These are phyloP conservation scores for Articulospora tetracladia DNA, from an alignment of 495 filamentous ascomycete species.

Conservation along the genomic window DNA sequence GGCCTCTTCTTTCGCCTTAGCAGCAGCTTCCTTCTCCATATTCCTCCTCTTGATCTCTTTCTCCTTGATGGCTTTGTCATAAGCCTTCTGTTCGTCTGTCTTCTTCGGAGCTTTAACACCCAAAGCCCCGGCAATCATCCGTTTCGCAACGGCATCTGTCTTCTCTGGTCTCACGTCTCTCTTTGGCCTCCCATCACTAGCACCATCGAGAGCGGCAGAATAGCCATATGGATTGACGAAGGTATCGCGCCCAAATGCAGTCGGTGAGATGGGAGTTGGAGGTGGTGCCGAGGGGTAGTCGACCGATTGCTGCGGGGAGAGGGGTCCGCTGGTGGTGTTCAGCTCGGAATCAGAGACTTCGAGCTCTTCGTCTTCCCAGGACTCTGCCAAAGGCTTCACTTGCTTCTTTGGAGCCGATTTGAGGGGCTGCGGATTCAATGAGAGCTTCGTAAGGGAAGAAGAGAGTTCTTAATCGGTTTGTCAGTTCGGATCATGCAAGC, in stretches of 20 bases:
- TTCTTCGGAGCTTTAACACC: constrained; percentile 75
- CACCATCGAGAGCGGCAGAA: constrained; percentile 3
- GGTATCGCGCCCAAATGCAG: constrained; percentile 7
- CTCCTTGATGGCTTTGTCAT: constrained; percentile 78
- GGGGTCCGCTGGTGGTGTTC: constrained; percentile 7
- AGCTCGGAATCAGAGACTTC: constrained; percentile 18
- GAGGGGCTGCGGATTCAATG: constrained; percentile 17
- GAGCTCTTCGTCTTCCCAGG: constrained; percentile 26
- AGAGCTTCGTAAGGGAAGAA: constrained; percentile 22
- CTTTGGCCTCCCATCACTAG: constrained; percentile 10
- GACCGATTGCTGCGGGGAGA: constrained; percentile 24
- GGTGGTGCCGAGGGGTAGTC: constrained; percentile 26
- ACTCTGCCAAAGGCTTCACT: constrained; percentile 19
- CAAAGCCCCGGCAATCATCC: constrained; percentile 86
- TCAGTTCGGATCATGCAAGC: not conserved
- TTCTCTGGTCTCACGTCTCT: constrained; percentile 67
- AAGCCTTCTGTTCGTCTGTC: constrained; percentile 85
- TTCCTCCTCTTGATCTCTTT: constrained; percentile 79
- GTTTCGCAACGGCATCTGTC: constrained; percentile 82
- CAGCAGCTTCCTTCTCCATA: constrained; percentile 63
- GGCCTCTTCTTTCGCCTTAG: constrained; percentile 59
- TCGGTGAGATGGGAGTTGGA: constrained; percentile 29
- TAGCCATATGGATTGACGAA: constrained; percentile 21
- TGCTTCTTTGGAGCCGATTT: constrained; percentile 10
- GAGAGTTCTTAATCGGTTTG: constrained; percentile 21